Evolutionary conservation across 805 yeast species (phyloP), one percentile per base, ranked within the genome.

Genomic region (Cyberlindnera veronae): DNA sequence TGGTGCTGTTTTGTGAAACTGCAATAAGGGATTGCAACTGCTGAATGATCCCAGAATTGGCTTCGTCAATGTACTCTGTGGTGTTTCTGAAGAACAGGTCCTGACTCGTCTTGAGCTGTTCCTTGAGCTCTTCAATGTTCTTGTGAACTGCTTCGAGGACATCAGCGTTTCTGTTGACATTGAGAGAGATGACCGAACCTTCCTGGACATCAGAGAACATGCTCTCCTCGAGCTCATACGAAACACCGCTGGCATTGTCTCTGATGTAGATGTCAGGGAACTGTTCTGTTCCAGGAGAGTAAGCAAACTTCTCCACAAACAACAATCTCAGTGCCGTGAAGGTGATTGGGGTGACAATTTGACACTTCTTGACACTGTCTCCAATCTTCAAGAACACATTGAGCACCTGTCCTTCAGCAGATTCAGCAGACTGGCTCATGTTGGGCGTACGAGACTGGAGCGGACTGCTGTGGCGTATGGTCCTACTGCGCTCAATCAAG

Each of bases 221-320:
- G 14, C 67, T 68, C 29, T 88, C 90, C 46, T 90, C 97, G 17
- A 91, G 62, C 58, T 91, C 96, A 56, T 85, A 93, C 2, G 82
- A 71, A 1, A 89, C 71, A 0, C 74, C 75, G 23, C 73, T 68
- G 3, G 63, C 58, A 0, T 74, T 71, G 44, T 86, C 95, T 45
- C 73, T 79, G 6, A 89, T 69, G 51, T 84, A 84, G 20, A 93
- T 74, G 11, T 81, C 84, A 0, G 98, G 97, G 49, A 88, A 87
- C 2, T 76, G 62, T 11, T 77, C 74, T 1, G 76, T 61, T 0
- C 84, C 82, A 0, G 95, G 93, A 0, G 91, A 74, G 58, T 83
- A 88, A 2, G 91, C 87, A 64, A 89, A 90, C 51, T 79, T 85
- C 54, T 91, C 96, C 6, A 90, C 85, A 55, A 91, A 91, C 18